A percentile compares a stretch with the other conserved stretches of the same genome.
phyloP scores from a whole-genome alignment of 2,329 filamentous ascomycete species.

The Pseudofabraea citricarpa region DNA sequence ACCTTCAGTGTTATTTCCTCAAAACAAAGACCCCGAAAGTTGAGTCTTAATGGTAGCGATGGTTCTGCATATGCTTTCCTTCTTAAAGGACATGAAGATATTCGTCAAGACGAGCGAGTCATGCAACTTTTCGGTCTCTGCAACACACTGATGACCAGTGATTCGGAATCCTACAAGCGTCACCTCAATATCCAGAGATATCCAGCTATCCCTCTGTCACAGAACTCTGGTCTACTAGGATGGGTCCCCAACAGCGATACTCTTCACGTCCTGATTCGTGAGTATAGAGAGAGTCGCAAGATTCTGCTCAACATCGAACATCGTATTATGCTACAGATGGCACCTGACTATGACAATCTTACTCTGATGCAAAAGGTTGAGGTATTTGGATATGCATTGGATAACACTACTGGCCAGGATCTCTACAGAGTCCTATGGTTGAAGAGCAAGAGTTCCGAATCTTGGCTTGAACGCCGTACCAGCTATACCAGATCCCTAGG shows the following conservation, averaged over 20 bases:
- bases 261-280: slow-evolving; percentile 89
- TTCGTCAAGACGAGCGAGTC: slow-evolving; percentile 95
- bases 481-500: slow-evolving; percentile 96
- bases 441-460: slow-evolving; percentile 96
- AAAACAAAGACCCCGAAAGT: slow-evolving; percentile 90
- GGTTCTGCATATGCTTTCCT: slow-evolving; percentile 82
- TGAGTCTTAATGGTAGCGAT: slow-evolving; percentile 84
- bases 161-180: slow-evolving; percentile 94
- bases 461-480: slow-evolving; percentile 96
- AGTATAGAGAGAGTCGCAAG: slow-evolving; percentile 95
- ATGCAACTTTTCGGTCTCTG: slow-evolving; percentile 99
- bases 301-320: slow-evolving; percentile 99
- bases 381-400: slow-evolving; percentile 96
- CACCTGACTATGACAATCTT: slow-evolving; percentile 96
- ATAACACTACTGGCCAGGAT: slow-evolving; percentile 98
- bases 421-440: slow-evolving; percentile 97
- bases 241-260: slow-evolving; percentile 99
- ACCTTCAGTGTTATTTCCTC: slow-evolving; percentile 91
- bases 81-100: slow-evolving; percentile 99
- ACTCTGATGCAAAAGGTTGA: slow-evolving; percentile 99
- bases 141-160: slow-evolving; percentile 90
- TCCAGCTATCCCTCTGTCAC: slow-evolving; percentile 93
- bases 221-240: slow-evolving; percentile 89
- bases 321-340: slow-evolving; percentile 99
- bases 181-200: slow-evolving; percentile 96